These are phyloP conservation scores for Alloascoidea africana DNA, from an alignment of 805 yeast species.

Conservation along the genomic window DNA sequence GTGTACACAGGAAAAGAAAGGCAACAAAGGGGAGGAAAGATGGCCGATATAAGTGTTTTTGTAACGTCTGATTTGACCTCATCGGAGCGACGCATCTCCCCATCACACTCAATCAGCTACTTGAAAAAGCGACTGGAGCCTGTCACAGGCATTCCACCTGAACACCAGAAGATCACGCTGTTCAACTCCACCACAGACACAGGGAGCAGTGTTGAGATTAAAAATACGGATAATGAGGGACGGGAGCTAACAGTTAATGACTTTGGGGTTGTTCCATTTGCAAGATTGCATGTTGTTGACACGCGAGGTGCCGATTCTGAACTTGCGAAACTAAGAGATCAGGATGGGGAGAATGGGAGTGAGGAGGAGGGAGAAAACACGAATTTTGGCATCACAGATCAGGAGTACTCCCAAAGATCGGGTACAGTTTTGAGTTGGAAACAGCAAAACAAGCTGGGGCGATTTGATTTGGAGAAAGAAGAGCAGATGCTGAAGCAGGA, in stretches of 20 bases:
- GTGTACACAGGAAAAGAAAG: too few relatives aligned
- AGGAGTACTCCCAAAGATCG: slow-evolving; percentile 40
- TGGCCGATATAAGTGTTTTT: slow-evolving; percentile 32
- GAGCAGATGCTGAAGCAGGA: slow-evolving; percentile 15
- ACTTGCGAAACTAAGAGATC: slow-evolving; percentile 5
- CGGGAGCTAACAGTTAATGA: too few relatives aligned
- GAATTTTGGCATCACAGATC: slow-evolving; percentile 32
- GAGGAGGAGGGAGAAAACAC: slow-evolving; percentile 8
- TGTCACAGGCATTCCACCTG: slow-evolving; percentile 62
- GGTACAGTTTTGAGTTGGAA: slow-evolving; percentile 74
- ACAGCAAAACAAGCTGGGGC: slow-evolving; percentile 46
- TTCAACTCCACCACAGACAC: slow-evolving; percentile 15
- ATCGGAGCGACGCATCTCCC: slow-evolving; percentile 52
- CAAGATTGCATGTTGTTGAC: slow-evolving; percentile 45
- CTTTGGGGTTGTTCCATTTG: slow-evolving; percentile 17
- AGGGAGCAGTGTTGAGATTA: too few relatives aligned
- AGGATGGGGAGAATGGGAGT: slow-evolving; percentile 8
- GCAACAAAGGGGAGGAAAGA: too few relatives aligned
- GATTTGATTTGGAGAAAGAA: slow-evolving; percentile 43
- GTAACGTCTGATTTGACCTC: slow-evolving; percentile 53
- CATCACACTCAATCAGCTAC: slow-evolving; percentile 40
- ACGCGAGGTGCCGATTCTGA: slow-evolving; percentile 35
- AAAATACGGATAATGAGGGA: too few relatives aligned
- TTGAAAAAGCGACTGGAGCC: slow-evolving; percentile 43
- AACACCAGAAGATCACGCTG: slow-evolving; percentile 32